Percentiles rank a stretch among this genome's conserved stretches.
Evolutionary conservation across 805 yeast species (phyloP).

Genomic region (Candida odintsovae): DNA sequence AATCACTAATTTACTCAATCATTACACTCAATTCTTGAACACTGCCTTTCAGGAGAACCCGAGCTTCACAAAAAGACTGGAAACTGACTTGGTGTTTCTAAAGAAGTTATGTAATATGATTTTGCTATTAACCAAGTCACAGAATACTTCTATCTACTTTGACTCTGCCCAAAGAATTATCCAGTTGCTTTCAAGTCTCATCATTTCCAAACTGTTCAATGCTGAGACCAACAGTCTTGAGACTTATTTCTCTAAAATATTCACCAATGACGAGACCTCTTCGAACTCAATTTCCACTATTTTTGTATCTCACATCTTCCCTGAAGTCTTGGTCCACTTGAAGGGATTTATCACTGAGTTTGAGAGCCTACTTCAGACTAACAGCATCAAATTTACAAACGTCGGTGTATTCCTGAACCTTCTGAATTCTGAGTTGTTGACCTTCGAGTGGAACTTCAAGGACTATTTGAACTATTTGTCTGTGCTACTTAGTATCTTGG

Average conservation of each 20-base stretch:
- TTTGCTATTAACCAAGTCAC: conserved; percentile 26
- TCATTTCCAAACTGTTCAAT: conserved; percentile 28
- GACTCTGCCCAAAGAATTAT: conserved; percentile 27
- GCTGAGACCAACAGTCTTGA: conserved; percentile 18
- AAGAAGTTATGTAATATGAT: conserved; percentile 24
- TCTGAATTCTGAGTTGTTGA: conserved; percentile 16
- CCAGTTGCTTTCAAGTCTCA: conserved; percentile 30
- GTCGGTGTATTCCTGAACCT: conserved; percentile 16
- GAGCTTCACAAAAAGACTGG: conserved; percentile 24
- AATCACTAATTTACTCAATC: conserved; percentile 24
- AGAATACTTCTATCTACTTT: conserved; percentile 25
- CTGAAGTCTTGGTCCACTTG: conserved; percentile 25
- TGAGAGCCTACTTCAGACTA: conserved; percentile 12
- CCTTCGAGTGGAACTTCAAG: conserved; percentile 21
- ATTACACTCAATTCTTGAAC: conserved; percentile 20
- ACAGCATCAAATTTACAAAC: conserved; percentile 16
- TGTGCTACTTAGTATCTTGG: conserved; percentile 16
- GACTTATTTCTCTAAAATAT: conserved; percentile 12
- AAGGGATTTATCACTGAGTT: conserved; percentile 24
- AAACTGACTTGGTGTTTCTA: conserved; percentile 22
- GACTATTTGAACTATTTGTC: conserved; percentile 24
- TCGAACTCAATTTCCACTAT: conserved; percentile 12
- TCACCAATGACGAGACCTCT: conserved; percentile 10
- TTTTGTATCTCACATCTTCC: conserved; percentile 23
- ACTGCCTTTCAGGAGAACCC: conserved; percentile 24